phyloP scores from a whole-genome alignment of 352 stramenopile species.

The Phytophthora ramorum region DNA sequence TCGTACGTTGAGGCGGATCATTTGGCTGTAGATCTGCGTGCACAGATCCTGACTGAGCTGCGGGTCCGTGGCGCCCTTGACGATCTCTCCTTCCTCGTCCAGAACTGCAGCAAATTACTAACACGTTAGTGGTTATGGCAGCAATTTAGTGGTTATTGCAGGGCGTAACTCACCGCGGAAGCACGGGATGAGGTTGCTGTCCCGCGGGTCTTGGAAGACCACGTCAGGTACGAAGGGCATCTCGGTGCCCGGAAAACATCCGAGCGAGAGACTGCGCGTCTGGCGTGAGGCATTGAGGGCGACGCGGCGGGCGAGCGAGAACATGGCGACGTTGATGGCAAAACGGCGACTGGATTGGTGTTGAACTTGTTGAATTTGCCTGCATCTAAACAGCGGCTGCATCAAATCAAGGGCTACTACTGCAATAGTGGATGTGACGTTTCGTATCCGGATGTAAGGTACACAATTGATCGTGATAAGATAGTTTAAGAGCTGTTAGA shows the following conservation, averaged over 20 bases:
- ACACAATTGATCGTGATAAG: no score
- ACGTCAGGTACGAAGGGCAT: slow-evolving; percentile 92
- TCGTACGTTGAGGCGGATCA: slow-evolving; percentile 81
- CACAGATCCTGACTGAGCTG: slow-evolving; percentile 82
- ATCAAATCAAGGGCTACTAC: slow-evolving; percentile 15
- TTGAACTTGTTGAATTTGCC: slow-evolving; percentile 27
- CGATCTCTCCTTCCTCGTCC: slow-evolving; percentile 84
- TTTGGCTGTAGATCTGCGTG: slow-evolving; percentile 89
- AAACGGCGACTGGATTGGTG: slow-evolving; percentile 20
- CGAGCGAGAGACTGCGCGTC: slow-evolving; percentile 24
- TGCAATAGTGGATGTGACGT: slow-evolving; percentile 7
- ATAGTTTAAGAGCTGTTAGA: no score
- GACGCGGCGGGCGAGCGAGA: slow-evolving; percentile 24
- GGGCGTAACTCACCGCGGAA: slow-evolving; percentile 84
- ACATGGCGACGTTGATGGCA: slow-evolving; percentile 14
- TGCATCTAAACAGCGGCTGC: slow-evolving; percentile 46
- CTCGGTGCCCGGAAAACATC: slow-evolving; percentile 77
- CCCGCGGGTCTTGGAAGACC: slow-evolving; percentile 88
- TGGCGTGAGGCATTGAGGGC: background rate
- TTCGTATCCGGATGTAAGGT: slow-evolving; percentile 14
- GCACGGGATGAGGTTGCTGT: slow-evolving; percentile 86
- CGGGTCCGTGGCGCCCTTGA: slow-evolving; percentile 72
- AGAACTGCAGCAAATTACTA: slow-evolving; percentile 62
- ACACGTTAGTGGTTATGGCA: slow-evolving; percentile 2
- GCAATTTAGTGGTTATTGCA: slow-evolving; percentile 1